phyloP scores from a whole-genome alignment of 495 filamentous ascomycete species.

The Aeminium ludgeri region DNA sequence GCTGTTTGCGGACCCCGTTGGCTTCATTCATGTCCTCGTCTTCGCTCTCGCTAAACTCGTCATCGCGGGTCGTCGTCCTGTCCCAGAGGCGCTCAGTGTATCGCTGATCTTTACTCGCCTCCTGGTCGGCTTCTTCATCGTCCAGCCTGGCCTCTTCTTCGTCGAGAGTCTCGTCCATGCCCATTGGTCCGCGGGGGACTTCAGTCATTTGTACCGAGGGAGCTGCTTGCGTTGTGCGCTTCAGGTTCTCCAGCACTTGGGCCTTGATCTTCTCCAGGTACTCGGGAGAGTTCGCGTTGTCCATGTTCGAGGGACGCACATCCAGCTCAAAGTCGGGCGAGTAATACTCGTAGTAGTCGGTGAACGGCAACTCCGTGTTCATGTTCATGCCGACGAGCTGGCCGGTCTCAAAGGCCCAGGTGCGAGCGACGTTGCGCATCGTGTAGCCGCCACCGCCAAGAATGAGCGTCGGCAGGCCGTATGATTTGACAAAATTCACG shows the following conservation, averaged over 20 bases:
- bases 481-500: slow-evolving; percentile 85
- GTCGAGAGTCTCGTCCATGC: slow-evolving; percentile 68
- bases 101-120: slow-evolving; percentile 59
- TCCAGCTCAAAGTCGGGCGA: slow-evolving; percentile 91
- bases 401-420: slow-evolving; percentile 95
- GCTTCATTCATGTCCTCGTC: slow-evolving; percentile 68
- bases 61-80: slow-evolving; percentile 35
- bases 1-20: slow-evolving; percentile 52
- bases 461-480: slow-evolving; percentile 77
- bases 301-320: slow-evolving; percentile 94
- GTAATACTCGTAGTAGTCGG: slow-evolving; percentile 99
- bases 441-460: slow-evolving; percentile 95
- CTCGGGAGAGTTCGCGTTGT: slow-evolving; percentile 88
- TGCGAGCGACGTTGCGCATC: slow-evolving; percentile 94
- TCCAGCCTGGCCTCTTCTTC: slow-evolving; percentile 78
- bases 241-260: slow-evolving; percentile 83
- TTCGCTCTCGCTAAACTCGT: slow-evolving; percentile 42
- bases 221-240: slow-evolving; percentile 58
- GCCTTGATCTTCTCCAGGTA: slow-evolving; percentile 93
- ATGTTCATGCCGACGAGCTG: slow-evolving; percentile 70
- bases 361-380: slow-evolving; percentile 71
- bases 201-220: slow-evolving; percentile 92
- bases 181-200: slow-evolving; percentile 62
- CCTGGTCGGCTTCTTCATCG: slow-evolving; percentile 45
- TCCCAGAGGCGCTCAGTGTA: slow-evolving; percentile 76